Evolutionary conservation across 768 basidiomycete species (phyloP), one percentile per base, ranked within the genome.

Genomic region (Pleurotus eryngii): DNA sequence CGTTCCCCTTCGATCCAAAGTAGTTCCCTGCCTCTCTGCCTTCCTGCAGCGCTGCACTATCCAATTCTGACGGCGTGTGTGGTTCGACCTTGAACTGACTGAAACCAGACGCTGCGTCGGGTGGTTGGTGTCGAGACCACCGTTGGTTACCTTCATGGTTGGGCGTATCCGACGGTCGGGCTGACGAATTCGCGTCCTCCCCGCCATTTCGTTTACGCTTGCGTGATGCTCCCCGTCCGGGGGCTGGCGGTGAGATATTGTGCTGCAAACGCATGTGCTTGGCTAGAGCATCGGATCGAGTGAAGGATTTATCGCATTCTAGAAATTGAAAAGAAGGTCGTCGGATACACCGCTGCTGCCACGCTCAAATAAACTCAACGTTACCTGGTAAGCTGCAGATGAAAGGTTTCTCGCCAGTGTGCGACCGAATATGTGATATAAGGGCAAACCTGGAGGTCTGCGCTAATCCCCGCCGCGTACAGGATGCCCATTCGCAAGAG

Each of bases 301-400:
- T 95, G 71, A 98, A 98, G 0, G 91, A 89, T 65, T 93, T 95
- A 76, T 92, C 92, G 68, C 95, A 98, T 74, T 95, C 95, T 95
- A 56, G 5, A 47, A 14, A 51, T 37, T 35, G 27, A 53, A 20
- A 57, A 42, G 5, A 35, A 35, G 30, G 30, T 35, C 30, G 11
- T 35, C 30, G 30, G 30, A 35, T 35, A 35, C 30, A 35, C 30
- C 11, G 30, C 30, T 11, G 30, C 30, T 35, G 30, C 8, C 30
- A 9, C 9, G 37, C 14, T 48, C 24, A 46, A n/a, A 9, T 40
- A 22, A 57, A 38, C 39, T 69, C 86, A 63, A 35, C 30, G 30
- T 35, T 58, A 90, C 94, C 93, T 66, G 91, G 86, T 57, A 83
- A 76, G 9, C 84, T 72, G 67, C 95, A 98, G 20, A 81, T 85